A percentile compares a stretch with the other conserved stretches of the same genome.
These are phyloP conservation scores for Choricystis sp. DNA, from an alignment of 139 green algal genomes.

Conservation along the genomic window DNA sequence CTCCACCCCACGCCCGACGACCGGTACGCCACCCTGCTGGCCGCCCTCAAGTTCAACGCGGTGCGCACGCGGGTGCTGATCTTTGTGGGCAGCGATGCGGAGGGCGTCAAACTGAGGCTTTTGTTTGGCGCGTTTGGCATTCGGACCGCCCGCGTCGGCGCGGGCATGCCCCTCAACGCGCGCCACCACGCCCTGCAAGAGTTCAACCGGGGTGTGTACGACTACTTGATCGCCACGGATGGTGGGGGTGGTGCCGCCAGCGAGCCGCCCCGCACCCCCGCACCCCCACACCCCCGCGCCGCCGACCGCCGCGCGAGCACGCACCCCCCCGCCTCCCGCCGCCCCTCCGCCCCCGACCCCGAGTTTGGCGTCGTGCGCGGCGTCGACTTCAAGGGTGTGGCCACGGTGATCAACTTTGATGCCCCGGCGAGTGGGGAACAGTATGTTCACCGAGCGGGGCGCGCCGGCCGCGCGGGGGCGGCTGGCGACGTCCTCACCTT, in stretches of 20 bases:
- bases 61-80: conserved; percentile 55
- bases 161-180: conserved; percentile 73
- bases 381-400: conserved; percentile 92
- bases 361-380: conserved; percentile 93
- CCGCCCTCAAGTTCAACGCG: conserved; percentile 59
- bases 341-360: conserved; percentile 17
- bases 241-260: too few species aligned
- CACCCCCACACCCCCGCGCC: too few species aligned
- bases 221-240: conserved; percentile 83
- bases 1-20: conserved; percentile 10
- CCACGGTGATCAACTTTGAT: conserved; percentile 82
- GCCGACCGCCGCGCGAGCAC: too few species aligned
- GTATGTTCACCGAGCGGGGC: conserved; percentile 81
- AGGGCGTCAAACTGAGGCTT: conserved; percentile 61
- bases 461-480: conserved; percentile 72
- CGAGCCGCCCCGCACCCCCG: too few species aligned
- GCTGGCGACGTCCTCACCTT: conserved; percentile 43
- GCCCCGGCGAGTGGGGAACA: conserved; percentile 19
- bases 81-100: conserved; percentile 77
- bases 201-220: conserved; percentile 80
- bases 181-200: conserved; percentile 66
- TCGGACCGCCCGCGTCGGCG: conserved; percentile 50
- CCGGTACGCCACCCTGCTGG: conserved; percentile 29
- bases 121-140: conserved; percentile 91
- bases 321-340: too few species aligned